Conservation (phyloP, 2,329 filamentous ascomycete species). For the Cytospora chrysosperma region DNA sequence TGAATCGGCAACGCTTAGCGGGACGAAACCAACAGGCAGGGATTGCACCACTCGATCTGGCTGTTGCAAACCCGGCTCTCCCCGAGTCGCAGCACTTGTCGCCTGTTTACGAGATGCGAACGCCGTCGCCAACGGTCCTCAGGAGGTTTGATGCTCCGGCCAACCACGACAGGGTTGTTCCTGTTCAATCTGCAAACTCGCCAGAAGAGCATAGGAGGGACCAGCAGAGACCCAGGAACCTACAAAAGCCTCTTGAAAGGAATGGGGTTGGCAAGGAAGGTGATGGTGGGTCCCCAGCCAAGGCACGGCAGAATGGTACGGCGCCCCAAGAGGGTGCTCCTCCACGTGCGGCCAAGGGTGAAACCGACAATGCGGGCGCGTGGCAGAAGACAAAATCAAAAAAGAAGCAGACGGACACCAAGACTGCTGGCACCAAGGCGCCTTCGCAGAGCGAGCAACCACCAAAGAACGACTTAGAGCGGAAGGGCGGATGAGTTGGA, state of each 20-base stretch:
- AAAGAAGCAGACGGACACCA: constrained; percentile 51
- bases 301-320: constrained; percentile 40
- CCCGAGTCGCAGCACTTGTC: constrained; percentile 59
- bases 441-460: constrained; percentile 49
- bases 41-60: constrained; percentile 57
- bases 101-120: constrained; percentile 71
- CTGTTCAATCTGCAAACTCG: constrained; percentile 15
- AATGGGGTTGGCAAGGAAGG: constrained; percentile 31
- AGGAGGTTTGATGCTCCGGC: constrained; percentile 50
- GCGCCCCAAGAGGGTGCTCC: constrained; percentile 51
- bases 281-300: constrained; percentile 28
- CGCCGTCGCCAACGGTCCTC: constrained; percentile 64
- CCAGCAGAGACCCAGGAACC: constrained; percentile 12
- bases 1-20: constrained; percentile 38
- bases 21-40: constrained; percentile 47
- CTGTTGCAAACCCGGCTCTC: constrained; percentile 45
- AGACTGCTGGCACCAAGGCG: constrained; percentile 42
- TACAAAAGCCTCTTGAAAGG: constrained; percentile 24
- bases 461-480: constrained; percentile 59
- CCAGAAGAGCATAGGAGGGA: constrained; percentile 23
- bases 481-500: constrained; percentile 57
- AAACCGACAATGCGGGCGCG: constrained; percentile 42
- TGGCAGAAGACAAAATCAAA: constrained; percentile 62
- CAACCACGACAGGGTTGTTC: constrained; percentile 24
- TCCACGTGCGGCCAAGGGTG: constrained; percentile 53